Conservation (phyloP, 495 filamentous ascomycete species). For the Pseudomonodictys pantanalensis region DNA sequence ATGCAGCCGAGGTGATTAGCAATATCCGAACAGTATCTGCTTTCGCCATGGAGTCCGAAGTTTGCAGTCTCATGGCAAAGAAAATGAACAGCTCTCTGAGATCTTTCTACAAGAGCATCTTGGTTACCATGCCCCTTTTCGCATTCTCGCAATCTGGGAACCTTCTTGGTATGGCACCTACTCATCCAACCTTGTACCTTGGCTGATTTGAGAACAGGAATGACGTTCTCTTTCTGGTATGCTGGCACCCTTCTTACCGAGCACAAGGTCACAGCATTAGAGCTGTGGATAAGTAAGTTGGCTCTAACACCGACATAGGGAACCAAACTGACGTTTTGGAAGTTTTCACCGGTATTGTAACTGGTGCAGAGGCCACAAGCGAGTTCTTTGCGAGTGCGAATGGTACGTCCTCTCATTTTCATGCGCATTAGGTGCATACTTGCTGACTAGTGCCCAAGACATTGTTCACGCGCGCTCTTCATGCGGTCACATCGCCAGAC, state of each 20-base stretch:
- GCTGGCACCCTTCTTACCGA: background rate
- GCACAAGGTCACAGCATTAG: background rate
- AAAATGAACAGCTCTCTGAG: conserved; percentile 1
- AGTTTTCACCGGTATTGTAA: background rate
- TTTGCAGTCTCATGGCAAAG: background rate
- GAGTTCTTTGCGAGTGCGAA: conserved; percentile 7
- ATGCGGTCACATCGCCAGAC: background rate
- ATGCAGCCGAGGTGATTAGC: conserved; percentile 3
- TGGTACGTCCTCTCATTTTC: background rate
- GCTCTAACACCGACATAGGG: too few species aligned
- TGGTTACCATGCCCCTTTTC: conserved; percentile 5
- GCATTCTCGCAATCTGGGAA: conserved; percentile 5
- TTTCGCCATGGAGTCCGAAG: conserved; percentile 1
- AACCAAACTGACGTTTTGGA: background rate
- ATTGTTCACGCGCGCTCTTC: conserved; percentile 2
- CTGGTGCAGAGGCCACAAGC: conserved; percentile 2
- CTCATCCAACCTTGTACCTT: background rate
- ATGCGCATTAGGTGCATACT: background rate
- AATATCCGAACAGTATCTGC: conserved; percentile 11
- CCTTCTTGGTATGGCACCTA: background rate
- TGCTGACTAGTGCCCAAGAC: background rate
- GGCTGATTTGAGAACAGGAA: background rate
- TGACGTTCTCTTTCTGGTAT: conserved; percentile 7
- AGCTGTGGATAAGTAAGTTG: conserved; percentile 2
- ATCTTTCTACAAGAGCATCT: background rate